A percentile compares a stretch with the other conserved stretches of the same genome.
These are phyloP conservation scores for Lasiodiplodia sp. DNA, from an alignment of 2,329 filamentous ascomycete genomes.

Conservation along the genomic window DNA sequence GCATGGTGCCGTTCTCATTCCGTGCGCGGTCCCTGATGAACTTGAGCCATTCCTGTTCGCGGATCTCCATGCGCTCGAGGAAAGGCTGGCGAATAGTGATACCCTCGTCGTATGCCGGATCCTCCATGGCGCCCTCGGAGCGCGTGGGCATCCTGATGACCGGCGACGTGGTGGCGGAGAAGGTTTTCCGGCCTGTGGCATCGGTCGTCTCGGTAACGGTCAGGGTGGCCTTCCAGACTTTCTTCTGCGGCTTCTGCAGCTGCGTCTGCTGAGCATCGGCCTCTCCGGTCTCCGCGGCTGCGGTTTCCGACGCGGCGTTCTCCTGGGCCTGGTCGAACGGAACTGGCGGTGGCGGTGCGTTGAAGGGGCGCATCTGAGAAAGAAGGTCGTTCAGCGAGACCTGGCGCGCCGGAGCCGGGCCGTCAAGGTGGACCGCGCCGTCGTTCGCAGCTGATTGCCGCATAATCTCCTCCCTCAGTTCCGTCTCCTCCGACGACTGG, in stretches of 20 bases:
- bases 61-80: conserved; percentile 72
- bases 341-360: conserved; percentile 80
- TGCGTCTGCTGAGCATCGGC: conserved; percentile 32
- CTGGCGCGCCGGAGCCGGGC: conserved; percentile 34
- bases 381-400: conserved; percentile 50
- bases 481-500: conserved; percentile 44
- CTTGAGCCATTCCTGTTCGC: conserved; percentile 68
- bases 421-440: conserved; percentile 42
- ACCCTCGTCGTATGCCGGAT: conserved; percentile 43
- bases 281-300: conserved; percentile 46
- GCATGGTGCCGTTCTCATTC: conserved; percentile 62
- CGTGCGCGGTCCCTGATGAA: conserved; percentile 53
- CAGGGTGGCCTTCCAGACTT: conserved; percentile 54
- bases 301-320: conserved; percentile 20
- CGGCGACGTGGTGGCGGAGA: conserved; percentile 59
- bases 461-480: conserved; percentile 47
- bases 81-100: conserved; percentile 59
- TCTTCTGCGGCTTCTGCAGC: conserved; percentile 41
- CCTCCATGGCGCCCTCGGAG: conserved; percentile 37
- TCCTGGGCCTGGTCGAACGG: conserved; percentile 53
- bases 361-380: conserved; percentile 74
- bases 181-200: conserved; percentile 58
- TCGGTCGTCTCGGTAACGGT: conserved; percentile 62
- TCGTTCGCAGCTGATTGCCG: conserved; percentile 44
- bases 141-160: conserved; percentile 50